These are phyloP conservation scores for Trichoderma oligosporum DNA, from an alignment of 2,329 filamentous ascomycete species.

Conservation along the genomic window DNA sequence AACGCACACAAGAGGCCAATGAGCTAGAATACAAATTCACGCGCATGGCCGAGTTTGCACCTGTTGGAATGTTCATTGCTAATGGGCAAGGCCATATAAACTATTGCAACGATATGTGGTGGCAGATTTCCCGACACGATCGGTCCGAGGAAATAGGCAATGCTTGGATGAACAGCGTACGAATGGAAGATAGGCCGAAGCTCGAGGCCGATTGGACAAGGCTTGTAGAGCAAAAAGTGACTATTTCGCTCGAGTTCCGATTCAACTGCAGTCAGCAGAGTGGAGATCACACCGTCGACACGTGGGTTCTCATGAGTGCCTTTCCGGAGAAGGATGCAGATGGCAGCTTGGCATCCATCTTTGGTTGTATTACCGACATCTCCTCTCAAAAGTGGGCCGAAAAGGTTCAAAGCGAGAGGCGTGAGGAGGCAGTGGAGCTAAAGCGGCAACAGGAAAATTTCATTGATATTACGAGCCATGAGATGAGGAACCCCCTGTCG, in stretches of 20 bases:
- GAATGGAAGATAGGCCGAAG: constrained; percentile 58
- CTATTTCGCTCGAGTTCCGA: constrained; percentile 68
- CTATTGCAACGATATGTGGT: constrained; percentile 80
- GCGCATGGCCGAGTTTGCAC: constrained; percentile 78
- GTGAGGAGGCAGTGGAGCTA: constrained; percentile 75
- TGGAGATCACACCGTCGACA: constrained; percentile 58
- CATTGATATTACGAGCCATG: constrained; percentile 70
- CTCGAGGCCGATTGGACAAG: constrained; percentile 60
- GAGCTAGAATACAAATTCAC: constrained; percentile 76
- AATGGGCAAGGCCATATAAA: constrained; percentile 65
- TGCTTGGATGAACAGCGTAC: constrained; percentile 69
- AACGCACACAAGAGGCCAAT: constrained; percentile 58
- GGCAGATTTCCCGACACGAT: constrained; percentile 65
- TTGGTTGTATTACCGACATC: constrained; percentile 81
- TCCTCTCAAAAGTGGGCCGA: constrained; percentile 83
- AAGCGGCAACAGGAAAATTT: constrained; percentile 71
- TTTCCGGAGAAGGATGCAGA: constrained; percentile 66
- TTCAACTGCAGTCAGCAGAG: constrained; percentile 66
- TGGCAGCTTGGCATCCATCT: constrained; percentile 67
- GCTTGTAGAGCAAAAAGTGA: constrained; percentile 57
- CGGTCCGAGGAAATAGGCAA: constrained; percentile 56
- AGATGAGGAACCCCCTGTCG: constrained; percentile 72
- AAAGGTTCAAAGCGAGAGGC: constrained; percentile 70
- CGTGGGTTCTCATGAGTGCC: constrained; percentile 73
- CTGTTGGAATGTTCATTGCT: constrained; percentile 83